Evolutionary conservation across 1,284 basidiomycete genomes (phyloP).

Genomic region (Cyathus pygmaeus): DNA sequence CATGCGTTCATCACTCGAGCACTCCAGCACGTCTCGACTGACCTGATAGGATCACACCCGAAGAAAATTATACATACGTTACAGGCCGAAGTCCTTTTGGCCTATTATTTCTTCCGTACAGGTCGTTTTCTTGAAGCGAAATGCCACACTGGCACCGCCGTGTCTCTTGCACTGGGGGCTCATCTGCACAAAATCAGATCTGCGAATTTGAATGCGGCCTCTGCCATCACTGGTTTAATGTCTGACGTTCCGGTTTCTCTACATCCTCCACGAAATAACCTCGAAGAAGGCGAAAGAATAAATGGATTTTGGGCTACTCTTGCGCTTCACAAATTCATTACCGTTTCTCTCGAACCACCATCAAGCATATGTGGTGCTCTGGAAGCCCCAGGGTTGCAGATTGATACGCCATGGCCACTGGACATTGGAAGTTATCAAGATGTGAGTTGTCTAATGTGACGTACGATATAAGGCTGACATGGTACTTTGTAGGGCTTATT

Average conservation of each 20-base stretch:
- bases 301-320: slow-evolving; percentile 68
- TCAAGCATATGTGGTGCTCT: slow-evolving; percentile 54
- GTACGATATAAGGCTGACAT: neutral
- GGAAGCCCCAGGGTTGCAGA: slow-evolving; percentile 55
- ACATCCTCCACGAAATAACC: slow-evolving; percentile 39
- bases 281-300: slow-evolving; percentile 68
- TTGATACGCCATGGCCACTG: slow-evolving; percentile 70
- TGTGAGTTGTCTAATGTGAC: slow-evolving; percentile 39
- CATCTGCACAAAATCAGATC: slow-evolving; percentile 55
- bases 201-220: slow-evolving; percentile 33
- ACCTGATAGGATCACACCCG: slow-evolving; percentile 49
- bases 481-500: slow-evolving; percentile 33
- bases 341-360: slow-evolving; percentile 56
- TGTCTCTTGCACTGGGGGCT: slow-evolving; percentile 50
- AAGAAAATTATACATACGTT: slow-evolving; percentile 60
- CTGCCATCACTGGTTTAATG: slow-evolving; percentile 43
- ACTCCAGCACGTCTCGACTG: slow-evolving; percentile 52
- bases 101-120: slow-evolving; percentile 63
- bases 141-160: slow-evolving; percentile 49
- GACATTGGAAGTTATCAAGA: slow-evolving; percentile 57
- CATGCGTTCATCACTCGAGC: slow-evolving; percentile 53
- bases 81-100: slow-evolving; percentile 66
- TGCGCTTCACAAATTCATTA: slow-evolving; percentile 61
- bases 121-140: slow-evolving; percentile 58
- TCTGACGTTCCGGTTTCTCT: slow-evolving; percentile 43